Evolutionary conservation across 208 protist genomes (phyloP), one percentile per base, ranked within the genome.

Genomic region (Acanthamoeba royreba): DNA sequence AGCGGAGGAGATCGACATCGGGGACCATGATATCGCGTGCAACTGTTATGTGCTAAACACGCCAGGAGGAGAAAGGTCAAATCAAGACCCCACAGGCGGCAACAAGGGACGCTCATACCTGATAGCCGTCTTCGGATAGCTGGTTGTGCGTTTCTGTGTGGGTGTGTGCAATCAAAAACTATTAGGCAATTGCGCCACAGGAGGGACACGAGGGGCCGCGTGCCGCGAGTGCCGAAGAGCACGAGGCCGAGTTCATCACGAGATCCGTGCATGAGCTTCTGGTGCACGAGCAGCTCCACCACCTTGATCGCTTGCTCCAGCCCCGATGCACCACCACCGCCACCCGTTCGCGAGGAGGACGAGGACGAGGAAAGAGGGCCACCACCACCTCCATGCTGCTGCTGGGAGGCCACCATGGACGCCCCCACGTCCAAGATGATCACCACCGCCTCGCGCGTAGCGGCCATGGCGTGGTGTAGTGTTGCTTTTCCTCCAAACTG

Each of bases 171-270:
- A 19, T 4, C 4, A 8, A 40, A 25, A 79, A 17, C 3, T 11
- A 13, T 5, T 11, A 5, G 31, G 19, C 1, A 8, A 2, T 19
- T n/a, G 31, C 8, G 40, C 31, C 35, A 45, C 31, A 79, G 66
- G 19, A 35, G 28, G 2, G 13, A 13, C 35, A 28, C 33, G 9
- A 74, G 19, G 35, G 66, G 35, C 31, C 4, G n/a, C 86, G 42
- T 43, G 35, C 86, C 49, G 38, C 90, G 93, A 40, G 92, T 94
- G 11, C 89, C 88, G 19, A 95, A 87, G 17, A 95, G 58, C 31
- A 94, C 92, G 19, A 95, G 40, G 13, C 94, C 94, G 0, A 96
- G 19, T 31, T 96, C 92, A 87, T 96, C 94, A 8, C 90, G 88
- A 45, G 88, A 91, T 17, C 53, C 55, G 66, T 90, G 93, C 49